Evolutionary conservation across 2,329 filamentous ascomycete species (phyloP), one percentile per base, ranked within the genome.

Genomic region (Ascochyta fabae): DNA sequence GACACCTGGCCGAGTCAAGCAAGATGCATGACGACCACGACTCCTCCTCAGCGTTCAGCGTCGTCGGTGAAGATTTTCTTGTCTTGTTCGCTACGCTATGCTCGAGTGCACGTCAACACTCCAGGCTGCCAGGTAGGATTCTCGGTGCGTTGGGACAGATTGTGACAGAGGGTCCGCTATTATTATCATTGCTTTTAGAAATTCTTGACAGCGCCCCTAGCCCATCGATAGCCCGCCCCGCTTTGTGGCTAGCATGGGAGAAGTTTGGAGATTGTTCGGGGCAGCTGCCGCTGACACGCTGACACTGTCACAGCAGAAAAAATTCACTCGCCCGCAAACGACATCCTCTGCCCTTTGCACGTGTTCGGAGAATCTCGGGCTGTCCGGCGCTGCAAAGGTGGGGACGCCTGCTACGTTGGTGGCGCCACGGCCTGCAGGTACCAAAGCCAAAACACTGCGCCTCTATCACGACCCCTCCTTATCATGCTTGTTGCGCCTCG

Each of bases 161-260:
- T 24, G 48, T 13, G 48, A 16, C 46, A 33, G 55, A 46, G 62
- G 56, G 44, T 60, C 66, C 63, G 65, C 66, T 68, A 67, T 65
- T 67, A 58, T 68, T 65, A 67, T 67, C 59, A 60, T 48, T 58
- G 58, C 57, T 64, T 61, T 60, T 58, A 53, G 54, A 64, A 67
- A 62, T 61, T 59, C 61, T 61, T 62, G 55, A 62, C 53, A 56
- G 27, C 52, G 50, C 50, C 54, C 40, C 56, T 65, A 67, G 57
- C 57, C 50, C 50, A 33, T 64, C 63, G 56, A 62, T 66, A 69
- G 65, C 62, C 58, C 58, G 65, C 64, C 66, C 66, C 66, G 63
- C 66, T 66, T 53, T 48, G 43, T 56, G 31, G 38, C 53, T 48
- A 50, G 48, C 46, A 41, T 59, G 47, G 48, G 45, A 56, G 47